Conservation (phyloP, 306 rosid genomes). For the Citrullus amarus region DNA sequence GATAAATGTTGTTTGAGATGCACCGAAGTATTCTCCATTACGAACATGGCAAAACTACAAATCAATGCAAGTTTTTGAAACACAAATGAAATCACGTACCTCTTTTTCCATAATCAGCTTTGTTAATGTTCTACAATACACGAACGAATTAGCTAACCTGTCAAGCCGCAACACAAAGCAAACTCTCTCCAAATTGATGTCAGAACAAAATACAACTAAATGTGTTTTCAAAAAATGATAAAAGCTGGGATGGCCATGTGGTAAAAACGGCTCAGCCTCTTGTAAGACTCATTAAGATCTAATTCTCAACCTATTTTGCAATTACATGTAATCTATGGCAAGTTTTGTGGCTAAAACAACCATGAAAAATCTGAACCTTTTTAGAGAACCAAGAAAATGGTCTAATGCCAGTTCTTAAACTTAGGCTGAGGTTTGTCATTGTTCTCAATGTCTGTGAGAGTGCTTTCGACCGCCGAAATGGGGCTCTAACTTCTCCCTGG, state of each 20-base stretch:
- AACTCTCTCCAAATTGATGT: neutral
- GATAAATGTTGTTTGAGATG: too few species aligned
- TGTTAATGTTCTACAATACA: neutral
- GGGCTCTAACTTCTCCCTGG: conserved; percentile 38
- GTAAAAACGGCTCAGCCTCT: conserved; percentile 5
- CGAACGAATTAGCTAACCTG: neutral
- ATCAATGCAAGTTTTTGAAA: neutral
- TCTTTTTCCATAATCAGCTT: neutral
- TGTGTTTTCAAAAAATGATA: neutral
- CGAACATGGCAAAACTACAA: neutral
- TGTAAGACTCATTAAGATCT: neutral
- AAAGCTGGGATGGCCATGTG: neutral
- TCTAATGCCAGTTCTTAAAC: neutral
- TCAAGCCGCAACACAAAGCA: neutral
- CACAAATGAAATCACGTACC: neutral
- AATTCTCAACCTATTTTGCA: neutral
- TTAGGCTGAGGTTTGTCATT: neutral
- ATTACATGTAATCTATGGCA: neutral
- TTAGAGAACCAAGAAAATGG: neutral
- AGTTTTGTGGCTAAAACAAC: neutral
- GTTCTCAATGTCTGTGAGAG: conserved; percentile 57
- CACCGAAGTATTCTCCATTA: too few species aligned
- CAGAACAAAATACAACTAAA: neutral
- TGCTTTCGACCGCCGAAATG: conserved; percentile 50
- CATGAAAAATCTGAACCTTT: neutral